Percentiles rank a stretch among this genome's conserved stretches.
Conservation (phyloP, 1,284 basidiomycete species). For the Malassezia equina region DNA sequence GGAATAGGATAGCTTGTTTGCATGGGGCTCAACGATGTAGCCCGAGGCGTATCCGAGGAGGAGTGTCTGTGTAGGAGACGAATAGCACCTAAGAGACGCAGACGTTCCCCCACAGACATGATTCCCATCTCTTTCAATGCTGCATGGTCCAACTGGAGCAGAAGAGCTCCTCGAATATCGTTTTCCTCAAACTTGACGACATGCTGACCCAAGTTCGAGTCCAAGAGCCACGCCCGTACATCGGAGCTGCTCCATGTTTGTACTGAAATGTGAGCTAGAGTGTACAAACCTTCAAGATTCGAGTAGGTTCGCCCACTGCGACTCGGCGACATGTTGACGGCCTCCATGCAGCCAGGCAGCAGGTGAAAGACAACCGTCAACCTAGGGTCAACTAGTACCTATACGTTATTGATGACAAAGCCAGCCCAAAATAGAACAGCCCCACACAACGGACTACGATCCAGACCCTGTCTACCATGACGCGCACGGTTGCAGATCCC, state of each 20-base stretch:
- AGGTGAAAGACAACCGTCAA: background rate
- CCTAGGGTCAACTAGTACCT: background rate
- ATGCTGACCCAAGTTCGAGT: slow-evolving; percentile 27
- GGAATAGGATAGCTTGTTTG: slow-evolving; percentile 1
- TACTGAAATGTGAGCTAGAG: slow-evolving; percentile 2
- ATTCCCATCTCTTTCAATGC: slow-evolving; percentile 46
- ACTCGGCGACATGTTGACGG: background rate
- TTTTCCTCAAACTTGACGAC: slow-evolving; percentile 28
- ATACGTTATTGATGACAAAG: background rate
- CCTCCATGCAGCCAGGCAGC: background rate
- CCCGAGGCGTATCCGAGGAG: slow-evolving; percentile 18
- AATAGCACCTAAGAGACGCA: slow-evolving; percentile 42
- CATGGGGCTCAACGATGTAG: slow-evolving; percentile 4
- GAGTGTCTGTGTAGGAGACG: slow-evolving; percentile 37
- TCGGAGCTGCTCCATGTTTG: slow-evolving; percentile 21
- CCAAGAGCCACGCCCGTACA: slow-evolving; percentile 32
- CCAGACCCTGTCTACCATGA: background rate
- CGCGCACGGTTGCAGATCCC: slow-evolving; percentile 56
- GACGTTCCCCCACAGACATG: slow-evolving; percentile 37
- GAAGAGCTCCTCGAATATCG: slow-evolving; percentile 39
- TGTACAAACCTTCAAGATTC: background rate
- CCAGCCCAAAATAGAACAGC: background rate
- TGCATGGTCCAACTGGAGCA: slow-evolving; percentile 39
- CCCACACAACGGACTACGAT: background rate
- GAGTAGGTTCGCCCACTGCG: background rate